Evolutionary conservation across 257 asterid species (phyloP).

Genomic region (Solanum verrucosum): DNA sequence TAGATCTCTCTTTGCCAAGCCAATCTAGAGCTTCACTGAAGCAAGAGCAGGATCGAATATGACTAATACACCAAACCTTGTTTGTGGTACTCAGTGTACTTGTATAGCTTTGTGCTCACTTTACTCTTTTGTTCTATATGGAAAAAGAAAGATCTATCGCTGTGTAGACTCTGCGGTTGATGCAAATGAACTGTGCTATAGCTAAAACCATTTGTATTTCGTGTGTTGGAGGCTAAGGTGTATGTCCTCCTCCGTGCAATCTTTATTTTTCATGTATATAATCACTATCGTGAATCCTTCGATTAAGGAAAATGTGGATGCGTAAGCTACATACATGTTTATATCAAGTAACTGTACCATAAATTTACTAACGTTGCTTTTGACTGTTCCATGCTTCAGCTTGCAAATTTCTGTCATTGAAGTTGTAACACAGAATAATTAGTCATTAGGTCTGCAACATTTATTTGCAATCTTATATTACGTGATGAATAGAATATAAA

Average conservation of each 20-base stretch:
- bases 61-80: background rate
- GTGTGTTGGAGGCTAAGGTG: background rate
- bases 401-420: background rate
- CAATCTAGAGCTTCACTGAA: background rate
- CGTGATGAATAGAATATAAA: background rate
- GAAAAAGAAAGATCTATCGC: background rate
- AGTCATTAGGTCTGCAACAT: background rate
- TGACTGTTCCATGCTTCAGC: background rate
- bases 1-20: background rate
- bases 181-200: background rate
- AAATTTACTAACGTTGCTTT: background rate
- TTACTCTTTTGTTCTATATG: background rate
- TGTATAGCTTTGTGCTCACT: background rate
- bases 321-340: background rate
- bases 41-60: background rate
- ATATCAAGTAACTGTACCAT: background rate
- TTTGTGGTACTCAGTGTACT: background rate
- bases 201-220: background rate
- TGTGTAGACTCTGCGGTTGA: background rate
- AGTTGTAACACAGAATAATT: background rate
- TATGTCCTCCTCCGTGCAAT: background rate
- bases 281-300: background rate
- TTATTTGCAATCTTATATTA: background rate
- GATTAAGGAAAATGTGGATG: background rate
- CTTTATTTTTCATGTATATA: background rate